A percentile compares a stretch with the other conserved stretches of the same genome.
Evolutionary conservation across 2,329 filamentous ascomycete genomes (phyloP).

Genomic region (Onygenales sp.): DNA sequence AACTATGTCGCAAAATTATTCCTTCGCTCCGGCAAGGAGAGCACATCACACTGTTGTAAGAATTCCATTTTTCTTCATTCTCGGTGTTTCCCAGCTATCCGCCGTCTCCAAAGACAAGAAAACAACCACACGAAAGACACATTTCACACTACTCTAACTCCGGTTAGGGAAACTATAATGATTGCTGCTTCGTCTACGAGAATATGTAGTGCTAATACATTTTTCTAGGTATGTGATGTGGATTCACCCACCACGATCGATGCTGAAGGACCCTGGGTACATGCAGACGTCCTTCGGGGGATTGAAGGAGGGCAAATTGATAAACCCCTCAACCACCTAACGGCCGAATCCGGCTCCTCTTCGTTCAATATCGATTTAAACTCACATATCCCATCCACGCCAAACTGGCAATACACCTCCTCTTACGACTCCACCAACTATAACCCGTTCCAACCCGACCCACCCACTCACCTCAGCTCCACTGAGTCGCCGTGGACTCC

Average conservation of each 20-base stretch:
- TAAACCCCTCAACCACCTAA: not conserved
- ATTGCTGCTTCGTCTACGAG: not conserved
- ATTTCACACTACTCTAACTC: too few relatives aligned
- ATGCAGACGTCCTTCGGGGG: conserved; percentile 23
- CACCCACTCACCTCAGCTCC: not conserved
- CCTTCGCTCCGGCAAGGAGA: not conserved
- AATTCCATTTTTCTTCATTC: not conserved
- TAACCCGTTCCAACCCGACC: not conserved
- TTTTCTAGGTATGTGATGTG: not conserved
- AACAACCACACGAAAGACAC: too few relatives aligned
- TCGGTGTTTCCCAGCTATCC: not conserved
- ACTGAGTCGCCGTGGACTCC: conserved; percentile 24
- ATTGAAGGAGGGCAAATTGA: conserved; percentile 15
- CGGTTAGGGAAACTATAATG: not conserved
- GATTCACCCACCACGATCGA: not conserved
- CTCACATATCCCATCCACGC: not conserved
- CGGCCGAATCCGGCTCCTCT: not conserved
- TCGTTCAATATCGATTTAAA: not conserved
- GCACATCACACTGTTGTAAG: not conserved
- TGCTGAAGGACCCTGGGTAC: conserved; percentile 14
- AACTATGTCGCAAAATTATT: not conserved
- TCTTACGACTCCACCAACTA: not conserved
- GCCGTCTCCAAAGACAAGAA: too few relatives aligned
- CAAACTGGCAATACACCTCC: not conserved
- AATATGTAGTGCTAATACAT: not conserved